A percentile compares a stretch with the other conserved stretches of the same genome.
Conservation (phyloP, 179 eudicot genomes). For the Patellifolia procumbens region DNA sequence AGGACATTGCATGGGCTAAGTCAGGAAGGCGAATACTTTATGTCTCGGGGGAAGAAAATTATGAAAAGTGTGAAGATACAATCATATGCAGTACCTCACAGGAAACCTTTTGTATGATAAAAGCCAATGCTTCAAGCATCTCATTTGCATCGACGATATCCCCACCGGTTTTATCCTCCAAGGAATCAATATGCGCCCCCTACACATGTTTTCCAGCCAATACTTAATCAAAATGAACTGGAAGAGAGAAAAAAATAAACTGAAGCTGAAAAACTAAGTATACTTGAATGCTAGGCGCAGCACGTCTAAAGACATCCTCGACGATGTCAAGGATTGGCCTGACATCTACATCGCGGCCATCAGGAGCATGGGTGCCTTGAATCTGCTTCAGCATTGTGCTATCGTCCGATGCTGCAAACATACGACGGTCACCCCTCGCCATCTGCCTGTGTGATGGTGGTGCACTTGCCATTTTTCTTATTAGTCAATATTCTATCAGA, state of each 20-base stretch:
- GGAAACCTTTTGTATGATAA: slow-evolving; percentile 59
- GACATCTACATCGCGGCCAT: slow-evolving; percentile 67
- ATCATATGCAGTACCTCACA: slow-evolving; percentile 54
- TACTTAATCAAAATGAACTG: background rate
- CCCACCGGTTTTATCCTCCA: slow-evolving; percentile 41
- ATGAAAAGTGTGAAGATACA: background rate
- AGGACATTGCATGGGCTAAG: too few relatives aligned
- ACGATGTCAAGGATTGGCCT: slow-evolving; percentile 56
- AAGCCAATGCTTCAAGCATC: slow-evolving; percentile 60
- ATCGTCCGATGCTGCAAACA: slow-evolving; percentile 68
- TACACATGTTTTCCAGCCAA: slow-evolving; percentile 20
- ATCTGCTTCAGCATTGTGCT: slow-evolving; percentile 66
- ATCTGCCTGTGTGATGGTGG: slow-evolving; percentile 32
- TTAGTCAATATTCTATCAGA: background rate
- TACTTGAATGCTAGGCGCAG: slow-evolving; percentile 43
- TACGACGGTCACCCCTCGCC: slow-evolving; percentile 50
- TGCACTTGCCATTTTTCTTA: slow-evolving; percentile 37
- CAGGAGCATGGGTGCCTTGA: slow-evolving; percentile 68
- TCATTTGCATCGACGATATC: slow-evolving; percentile 39
- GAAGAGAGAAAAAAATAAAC: background rate
- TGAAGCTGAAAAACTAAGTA: background rate
- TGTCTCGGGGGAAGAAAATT: too few relatives aligned
- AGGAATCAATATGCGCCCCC: slow-evolving; percentile 38
- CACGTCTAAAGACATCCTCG: slow-evolving; percentile 54
- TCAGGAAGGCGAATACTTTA: too few relatives aligned